A percentile compares a stretch with the other conserved stretches of the same genome.
phyloP scores from a whole-genome alignment of 192 early-diverging fungal species.

The Linnemannia hyalina region DNA sequence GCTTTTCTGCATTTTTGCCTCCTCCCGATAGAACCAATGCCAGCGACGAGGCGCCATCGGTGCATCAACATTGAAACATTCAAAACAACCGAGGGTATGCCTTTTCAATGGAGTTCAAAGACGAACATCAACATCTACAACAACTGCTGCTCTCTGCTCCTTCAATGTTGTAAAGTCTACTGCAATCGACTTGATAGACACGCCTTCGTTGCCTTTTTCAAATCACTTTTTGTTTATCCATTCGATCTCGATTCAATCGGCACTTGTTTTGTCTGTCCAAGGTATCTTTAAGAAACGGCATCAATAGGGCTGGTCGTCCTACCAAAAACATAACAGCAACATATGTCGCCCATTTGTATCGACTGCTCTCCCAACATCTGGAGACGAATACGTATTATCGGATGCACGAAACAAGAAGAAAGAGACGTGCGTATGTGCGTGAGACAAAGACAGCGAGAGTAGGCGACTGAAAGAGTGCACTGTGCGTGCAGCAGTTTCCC shows the following conservation, averaged over 20 bases:
- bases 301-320: not conserved
- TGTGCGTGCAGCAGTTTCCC: not conserved
- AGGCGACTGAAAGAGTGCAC: not conserved
- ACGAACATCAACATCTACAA: not conserved
- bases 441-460: not conserved
- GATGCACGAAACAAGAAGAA: not conserved
- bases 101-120: not conserved
- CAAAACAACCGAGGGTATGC: too few species aligned
- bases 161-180: too few species aligned
- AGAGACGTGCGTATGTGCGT: too few species aligned
- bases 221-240: not conserved
- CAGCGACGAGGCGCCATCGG: too few species aligned
- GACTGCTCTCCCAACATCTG: not conserved
- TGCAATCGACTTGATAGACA: not conserved
- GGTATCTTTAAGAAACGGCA: not conserved
- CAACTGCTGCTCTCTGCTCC: not conserved
- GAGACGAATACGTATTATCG: not conserved
- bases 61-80: too few species aligned
- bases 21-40: too few species aligned
- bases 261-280: not conserved
- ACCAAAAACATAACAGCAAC: not conserved
- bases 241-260: not conserved
- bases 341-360: not conserved
- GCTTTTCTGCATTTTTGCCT: too few species aligned
- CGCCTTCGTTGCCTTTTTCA: not conserved